phyloP scores from a whole-genome alignment of 352 stramenopile genomes.

The Phytopythium helicoides region DNA sequence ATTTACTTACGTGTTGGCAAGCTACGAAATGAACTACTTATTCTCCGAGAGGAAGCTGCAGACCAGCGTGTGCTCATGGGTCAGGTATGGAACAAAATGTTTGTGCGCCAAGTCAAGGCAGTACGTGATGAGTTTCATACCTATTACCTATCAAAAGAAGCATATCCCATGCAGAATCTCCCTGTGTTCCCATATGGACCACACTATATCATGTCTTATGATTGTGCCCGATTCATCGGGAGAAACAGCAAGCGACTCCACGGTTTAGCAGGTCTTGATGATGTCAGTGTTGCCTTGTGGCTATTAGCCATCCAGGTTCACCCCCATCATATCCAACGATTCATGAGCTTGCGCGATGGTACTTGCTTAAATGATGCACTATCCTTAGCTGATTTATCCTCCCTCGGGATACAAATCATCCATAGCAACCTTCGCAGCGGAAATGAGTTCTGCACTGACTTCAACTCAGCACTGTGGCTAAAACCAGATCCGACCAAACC shows the following conservation, averaged over 20 bases:
- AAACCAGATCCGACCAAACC: background rate
- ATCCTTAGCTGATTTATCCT: slow-evolving; percentile 46
- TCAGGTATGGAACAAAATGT: slow-evolving; percentile 35
- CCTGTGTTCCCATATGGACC: slow-evolving; percentile 36
- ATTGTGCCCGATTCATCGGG: slow-evolving; percentile 39
- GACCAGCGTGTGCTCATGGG: slow-evolving; percentile 19
- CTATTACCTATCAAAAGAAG: slow-evolving; percentile 29
- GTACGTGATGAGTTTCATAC: slow-evolving; percentile 16
- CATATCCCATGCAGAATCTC: slow-evolving; percentile 29
- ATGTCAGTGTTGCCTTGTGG: slow-evolving; percentile 61
- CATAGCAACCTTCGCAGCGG: slow-evolving; percentile 32
- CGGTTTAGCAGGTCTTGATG: slow-evolving; percentile 37
- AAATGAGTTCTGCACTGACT: slow-evolving; percentile 36
- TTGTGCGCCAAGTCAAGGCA: slow-evolving; percentile 16
- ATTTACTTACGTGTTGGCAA: slow-evolving; percentile 39
- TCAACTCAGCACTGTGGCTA: slow-evolving; percentile 35
- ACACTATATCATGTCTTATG: slow-evolving; percentile 48
- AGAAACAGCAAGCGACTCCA: slow-evolving; percentile 24
- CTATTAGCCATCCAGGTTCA: slow-evolving; percentile 46
- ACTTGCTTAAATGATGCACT: slow-evolving; percentile 32
- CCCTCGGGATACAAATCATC: slow-evolving; percentile 40
- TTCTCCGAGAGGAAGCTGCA: slow-evolving; percentile 9
- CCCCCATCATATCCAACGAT: slow-evolving; percentile 28
- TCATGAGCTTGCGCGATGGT: slow-evolving; percentile 37
- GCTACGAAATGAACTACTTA: background rate